Percentiles rank a stretch among this genome's conserved stretches.
These are phyloP conservation scores for Raphidocelis subcapitata DNA, from an alignment of 139 green algal species.

Conservation along the genomic window DNA sequence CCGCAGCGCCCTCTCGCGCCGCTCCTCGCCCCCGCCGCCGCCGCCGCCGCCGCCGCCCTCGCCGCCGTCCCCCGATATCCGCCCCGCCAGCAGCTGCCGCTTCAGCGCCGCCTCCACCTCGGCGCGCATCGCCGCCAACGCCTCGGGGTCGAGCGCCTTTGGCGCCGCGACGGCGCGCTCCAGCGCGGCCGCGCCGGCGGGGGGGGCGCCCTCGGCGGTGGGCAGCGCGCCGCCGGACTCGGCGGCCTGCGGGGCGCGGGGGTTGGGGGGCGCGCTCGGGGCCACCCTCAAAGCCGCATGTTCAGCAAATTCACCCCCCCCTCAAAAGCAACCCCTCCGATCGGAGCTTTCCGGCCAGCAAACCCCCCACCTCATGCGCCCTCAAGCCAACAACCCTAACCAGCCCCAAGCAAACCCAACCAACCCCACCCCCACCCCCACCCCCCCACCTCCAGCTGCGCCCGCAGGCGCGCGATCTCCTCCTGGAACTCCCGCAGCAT, in stretches of 20 bases:
- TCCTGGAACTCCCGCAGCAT: conserved; percentile 93
- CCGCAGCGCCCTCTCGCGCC: too few species aligned
- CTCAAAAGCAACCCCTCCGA: too few species aligned
- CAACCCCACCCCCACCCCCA: too few species aligned
- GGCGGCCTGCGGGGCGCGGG: conserved; percentile 5
- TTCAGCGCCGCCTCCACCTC: conserved; percentile 44
- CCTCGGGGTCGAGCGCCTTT: conserved; percentile 43
- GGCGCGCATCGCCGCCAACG: conserved; percentile 46
- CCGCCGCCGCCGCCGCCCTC: not conserved
- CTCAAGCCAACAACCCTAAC: too few species aligned
- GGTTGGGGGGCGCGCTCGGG: too few species aligned
- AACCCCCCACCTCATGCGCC: too few species aligned
- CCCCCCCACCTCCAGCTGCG: conserved; percentile 51
- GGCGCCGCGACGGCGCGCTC: conserved; percentile 9
- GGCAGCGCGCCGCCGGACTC: not conserved
- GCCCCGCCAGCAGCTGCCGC: not conserved
- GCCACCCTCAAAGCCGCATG: too few species aligned
- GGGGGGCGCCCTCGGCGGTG: not conserved
- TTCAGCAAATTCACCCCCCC: too few species aligned
- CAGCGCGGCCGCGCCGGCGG: not conserved
- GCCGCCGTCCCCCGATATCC: not conserved
- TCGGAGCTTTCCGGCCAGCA: too few species aligned
- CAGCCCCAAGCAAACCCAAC: too few species aligned
- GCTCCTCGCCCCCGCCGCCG: not conserved
- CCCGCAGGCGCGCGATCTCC: conserved; percentile 80